Percentiles rank a stretch among this genome's conserved stretches.
These are phyloP conservation scores for Chaetomium globosum DNA, from an alignment of 2,329 filamentous ascomycete species.

Conservation along the genomic window DNA sequence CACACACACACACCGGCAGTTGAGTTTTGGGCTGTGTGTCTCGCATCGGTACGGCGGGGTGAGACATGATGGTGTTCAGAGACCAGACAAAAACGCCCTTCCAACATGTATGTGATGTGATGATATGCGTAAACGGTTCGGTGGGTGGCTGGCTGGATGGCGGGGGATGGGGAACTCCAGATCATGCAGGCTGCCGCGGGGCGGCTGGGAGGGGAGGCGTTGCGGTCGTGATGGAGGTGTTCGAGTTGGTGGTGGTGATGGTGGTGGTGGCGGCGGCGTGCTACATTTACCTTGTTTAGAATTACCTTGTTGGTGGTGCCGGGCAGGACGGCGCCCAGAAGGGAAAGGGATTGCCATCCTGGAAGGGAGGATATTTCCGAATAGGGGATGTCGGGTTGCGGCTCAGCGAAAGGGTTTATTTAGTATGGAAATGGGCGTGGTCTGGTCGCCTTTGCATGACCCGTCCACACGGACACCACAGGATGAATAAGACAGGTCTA, in stretches of 20 bases:
- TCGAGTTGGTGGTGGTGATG: neutral
- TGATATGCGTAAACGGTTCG: neutral
- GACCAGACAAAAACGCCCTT: neutral
- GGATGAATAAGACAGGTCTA: constrained; percentile 4
- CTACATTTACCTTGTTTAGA: neutral
- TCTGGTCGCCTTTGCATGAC: neutral
- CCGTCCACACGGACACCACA: neutral
- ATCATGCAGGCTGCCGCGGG: constrained; percentile 7
- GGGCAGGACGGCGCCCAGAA: neutral
- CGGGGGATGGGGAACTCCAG: neutral
- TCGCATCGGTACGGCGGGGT: neutral
- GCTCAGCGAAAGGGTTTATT: neutral
- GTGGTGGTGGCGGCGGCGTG: neutral
- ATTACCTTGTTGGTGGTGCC: constrained; percentile 2
- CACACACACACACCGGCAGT: neutral
- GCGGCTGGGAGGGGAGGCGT: neutral
- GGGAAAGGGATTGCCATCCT: neutral
- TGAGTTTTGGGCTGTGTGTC: neutral
- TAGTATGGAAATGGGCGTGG: neutral
- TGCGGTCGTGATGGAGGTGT: neutral
- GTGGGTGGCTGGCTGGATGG: neutral
- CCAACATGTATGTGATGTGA: neutral
- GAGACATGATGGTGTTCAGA: neutral
- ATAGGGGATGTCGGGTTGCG: neutral
- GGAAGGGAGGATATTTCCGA: neutral